Base-by-base conservation (phyloP, 495 filamentous ascomycete genomes). In the Hypoxylon cercidicola region DNA sequence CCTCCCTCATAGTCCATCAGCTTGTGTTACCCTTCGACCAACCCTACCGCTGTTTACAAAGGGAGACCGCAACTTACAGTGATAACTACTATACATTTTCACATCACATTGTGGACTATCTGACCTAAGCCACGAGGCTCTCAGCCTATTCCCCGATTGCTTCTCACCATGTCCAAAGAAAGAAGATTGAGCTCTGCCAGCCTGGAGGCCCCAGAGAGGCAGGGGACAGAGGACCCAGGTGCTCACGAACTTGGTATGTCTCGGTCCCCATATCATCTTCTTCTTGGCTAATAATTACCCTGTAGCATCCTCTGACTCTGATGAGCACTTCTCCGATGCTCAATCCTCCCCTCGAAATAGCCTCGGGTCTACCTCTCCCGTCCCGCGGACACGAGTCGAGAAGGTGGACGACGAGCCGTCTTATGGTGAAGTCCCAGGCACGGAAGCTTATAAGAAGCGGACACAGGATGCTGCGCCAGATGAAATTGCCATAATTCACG, bases 321-420 rank as follows among this genome's bases (percentile, higher is more conserved):
- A 96, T 23, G 93, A 97, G 49, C 91, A 96, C 76, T 97, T 93
- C 75, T 93, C 93, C 48, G 93, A 96, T 81, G 93, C 93, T 60
- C 89, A 87, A 56, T 90, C 94, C 75, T 90, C 86, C 61, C 79
- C 76, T 52, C 72, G 66, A 83, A 84, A 49, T 85, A 72, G 61
- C 37, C 84, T 51, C 79, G 82, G 62, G 81, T 82, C 56, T 77
- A 81, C 70, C 49, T 83, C 81, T 12, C 87, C 90, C 28, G 88
- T 96, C 65, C 93, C 93, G n/a, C 85, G 79, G 56, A 96, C 89
- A 12, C 80, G 93, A 46, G 90, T 97, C 21, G 92, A 96, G 76
- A 92, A 89, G 77, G 84, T 96, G 45, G 75, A 81, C 58, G 78
- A 82, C 62, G 80, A 82, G 62, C 83, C 83, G 13, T 90, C 90